A percentile compares a stretch with the other conserved stretches of the same genome.
These are phyloP conservation scores for Clarkia xantiana DNA, from an alignment of 345 rosid genomes.

Conservation along the genomic window DNA sequence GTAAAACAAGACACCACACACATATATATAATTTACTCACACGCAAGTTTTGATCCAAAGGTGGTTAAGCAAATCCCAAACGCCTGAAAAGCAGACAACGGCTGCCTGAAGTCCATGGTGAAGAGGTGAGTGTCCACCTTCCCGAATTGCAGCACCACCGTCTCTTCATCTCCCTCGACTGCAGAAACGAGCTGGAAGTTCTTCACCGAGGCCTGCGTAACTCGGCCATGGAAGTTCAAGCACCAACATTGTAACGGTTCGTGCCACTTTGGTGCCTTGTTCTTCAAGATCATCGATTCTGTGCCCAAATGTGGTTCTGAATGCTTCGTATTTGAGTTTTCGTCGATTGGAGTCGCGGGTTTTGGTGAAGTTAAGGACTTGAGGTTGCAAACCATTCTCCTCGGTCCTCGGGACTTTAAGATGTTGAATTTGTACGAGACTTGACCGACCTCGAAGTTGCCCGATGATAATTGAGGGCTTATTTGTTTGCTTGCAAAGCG, in stretches of 20 bases:
- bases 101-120: constrained; percentile 2
- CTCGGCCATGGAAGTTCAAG: constrained; percentile 88
- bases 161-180: constrained; percentile 76
- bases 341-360: constrained; percentile 3
- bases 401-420: constrained; percentile 89
- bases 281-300: constrained; percentile 37
- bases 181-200: constrained; percentile 83
- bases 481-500: constrained; percentile 89
- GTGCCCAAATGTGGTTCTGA: constrained; percentile 19
- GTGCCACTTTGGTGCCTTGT: constrained; percentile 95
- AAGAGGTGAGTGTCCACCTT: background rate
- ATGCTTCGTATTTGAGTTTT: constrained; percentile 25
- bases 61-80: constrained; percentile 4
- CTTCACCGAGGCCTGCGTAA: constrained; percentile 86
- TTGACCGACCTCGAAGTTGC: constrained; percentile 76
- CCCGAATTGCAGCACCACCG: constrained; percentile 54
- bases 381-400: constrained; percentile 82
- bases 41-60: constrained; percentile 1
- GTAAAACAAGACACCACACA: no score
- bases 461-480: constrained; percentile 86
- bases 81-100: constrained; percentile 1
- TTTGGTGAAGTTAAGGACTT: constrained; percentile 25
- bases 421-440: constrained; percentile 86
- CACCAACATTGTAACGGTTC: constrained; percentile 96
- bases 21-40: background rate